These are phyloP conservation scores for Trichophyton simii DNA, from an alignment of 2,329 filamentous ascomycete species.

Conservation along the genomic window DNA sequence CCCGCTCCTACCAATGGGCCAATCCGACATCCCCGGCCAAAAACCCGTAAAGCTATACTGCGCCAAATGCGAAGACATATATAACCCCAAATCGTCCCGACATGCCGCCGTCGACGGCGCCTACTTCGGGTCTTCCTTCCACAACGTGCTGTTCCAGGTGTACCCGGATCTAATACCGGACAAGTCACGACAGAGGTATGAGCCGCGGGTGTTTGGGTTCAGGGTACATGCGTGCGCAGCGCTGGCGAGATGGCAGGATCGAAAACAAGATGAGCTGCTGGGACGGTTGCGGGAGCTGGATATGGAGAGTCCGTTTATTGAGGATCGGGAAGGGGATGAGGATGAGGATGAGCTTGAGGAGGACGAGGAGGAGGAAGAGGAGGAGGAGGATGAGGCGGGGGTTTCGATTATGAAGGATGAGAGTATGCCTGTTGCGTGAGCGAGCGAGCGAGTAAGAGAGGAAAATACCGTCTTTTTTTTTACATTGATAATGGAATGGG, in stretches of 20 bases:
- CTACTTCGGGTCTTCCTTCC: conserved; percentile 96
- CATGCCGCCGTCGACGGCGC: conserved; percentile 93
- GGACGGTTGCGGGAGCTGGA: conserved; percentile 54
- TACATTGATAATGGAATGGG: background rate
- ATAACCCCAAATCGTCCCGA: conserved; percentile 95
- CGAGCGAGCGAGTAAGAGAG: no score
- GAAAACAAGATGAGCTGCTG: conserved; percentile 69
- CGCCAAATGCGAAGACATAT: conserved; percentile 91
- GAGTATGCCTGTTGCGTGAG: background rate
- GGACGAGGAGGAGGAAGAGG: conserved; percentile 11
- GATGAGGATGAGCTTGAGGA: conserved; percentile 10
- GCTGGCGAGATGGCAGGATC: conserved; percentile 81
- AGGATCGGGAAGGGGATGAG: conserved; percentile 45
- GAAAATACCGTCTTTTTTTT: background rate
- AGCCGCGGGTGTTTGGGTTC: conserved; percentile 88
- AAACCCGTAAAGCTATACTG: conserved; percentile 97
- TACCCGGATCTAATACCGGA: conserved; percentile 79
- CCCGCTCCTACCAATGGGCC: conserved; percentile 85
- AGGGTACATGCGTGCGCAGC: conserved; percentile 83
- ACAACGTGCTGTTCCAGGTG: conserved; percentile 98
- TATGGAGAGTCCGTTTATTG: conserved; percentile 65
- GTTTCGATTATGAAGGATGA: conserved; percentile 1
- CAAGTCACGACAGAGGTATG: conserved; percentile 76
- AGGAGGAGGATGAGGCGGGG: conserved; percentile 6
- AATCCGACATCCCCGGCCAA: conserved; percentile 73